These are phyloP conservation scores for Phylloporus sp. DNA, from an alignment of 768 basidiomycete genomes.

Conservation along the genomic window DNA sequence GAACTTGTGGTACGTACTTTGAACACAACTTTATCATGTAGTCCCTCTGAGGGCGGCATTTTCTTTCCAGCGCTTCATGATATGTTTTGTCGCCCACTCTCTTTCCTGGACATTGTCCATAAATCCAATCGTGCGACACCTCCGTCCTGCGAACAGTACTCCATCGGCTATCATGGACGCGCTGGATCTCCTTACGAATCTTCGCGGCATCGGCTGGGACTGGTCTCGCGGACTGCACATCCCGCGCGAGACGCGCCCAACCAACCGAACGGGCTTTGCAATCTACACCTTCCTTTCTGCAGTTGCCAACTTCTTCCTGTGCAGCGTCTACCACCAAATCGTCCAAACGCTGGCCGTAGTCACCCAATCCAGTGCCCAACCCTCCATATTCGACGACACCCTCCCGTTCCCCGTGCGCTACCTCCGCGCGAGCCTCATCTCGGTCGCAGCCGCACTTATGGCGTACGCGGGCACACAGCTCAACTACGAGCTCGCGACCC, in stretches of 20 bases:
- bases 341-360: constrained; percentile 45
- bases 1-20: constrained; percentile 7
- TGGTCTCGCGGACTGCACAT: constrained; percentile 41
- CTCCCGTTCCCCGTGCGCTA: constrained; percentile 26
- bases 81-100: constrained; percentile 6
- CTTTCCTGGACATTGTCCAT: constrained; percentile 11
- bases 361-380: constrained; percentile 23
- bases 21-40: not conserved
- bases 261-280: constrained; percentile 37
- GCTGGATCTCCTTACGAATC: constrained; percentile 45
- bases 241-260: constrained; percentile 38
- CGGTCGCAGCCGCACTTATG: constrained; percentile 39
- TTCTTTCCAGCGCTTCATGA: constrained; percentile 11
- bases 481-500: constrained; percentile 18
- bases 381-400: constrained; percentile 30
- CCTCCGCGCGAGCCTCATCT: constrained; percentile 40
- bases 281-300: constrained; percentile 32
- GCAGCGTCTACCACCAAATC: constrained; percentile 44
- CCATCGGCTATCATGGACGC: constrained; percentile 33
- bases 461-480: constrained; percentile 43
- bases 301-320: constrained; percentile 33
- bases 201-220: constrained; percentile 62
- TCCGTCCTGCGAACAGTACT: not conserved
- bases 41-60: not conserved
- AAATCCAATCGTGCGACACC: constrained; percentile 14